Evolutionary conservation across 257 asterid genomes (phyloP), one percentile per base, ranked within the genome.

Genomic region (Coffea canephora): DNA sequence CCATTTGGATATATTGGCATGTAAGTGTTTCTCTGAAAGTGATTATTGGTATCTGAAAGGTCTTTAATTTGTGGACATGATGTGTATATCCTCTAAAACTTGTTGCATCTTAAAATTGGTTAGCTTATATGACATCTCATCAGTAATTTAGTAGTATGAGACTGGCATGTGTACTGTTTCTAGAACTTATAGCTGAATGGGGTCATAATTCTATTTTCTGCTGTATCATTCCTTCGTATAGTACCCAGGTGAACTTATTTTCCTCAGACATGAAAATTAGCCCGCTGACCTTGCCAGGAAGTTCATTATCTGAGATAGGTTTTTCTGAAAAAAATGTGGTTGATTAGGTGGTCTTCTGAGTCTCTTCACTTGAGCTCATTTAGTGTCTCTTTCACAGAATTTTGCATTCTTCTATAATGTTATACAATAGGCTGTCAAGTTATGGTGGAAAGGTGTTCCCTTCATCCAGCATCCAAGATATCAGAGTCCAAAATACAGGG

Each of bases 1-100:
- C 98, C 0, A 49, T 94, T 36, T 92, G 97, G 98, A 96, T 96
- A 86, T 93, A 96, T 86, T 96, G 97, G 98, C 97, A 96, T 82
- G 99, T 96, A 83, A 88, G 97, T 73, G 25, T 45, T 16, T 71
- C 14, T 12, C 43, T 39, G 6, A 13, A 27, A 46, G 34, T 48
- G 31, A 10, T n/a, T 59, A 23, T 43, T 70, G 54, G 43, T 15
- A 2, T 2, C 18, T 70, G 12, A 50, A 48, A 46, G 52, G 34
- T 23, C 57, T 2, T 48, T n/a, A 71, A 48, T 12, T 75, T 27
- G 0, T 3, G 12, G 23, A 57, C 18, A n/a, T 62, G 36, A 34
- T 62, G 8, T 62, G 0, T 8, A 62, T n/a, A n/a, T 23, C 23
- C 23, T 14, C n/a, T 14, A 23, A n/a, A 62, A 62, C 36, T 62